Evolutionary conservation across 805 yeast species (phyloP).

Genomic region (Spathaspora passalidarum): DNA sequence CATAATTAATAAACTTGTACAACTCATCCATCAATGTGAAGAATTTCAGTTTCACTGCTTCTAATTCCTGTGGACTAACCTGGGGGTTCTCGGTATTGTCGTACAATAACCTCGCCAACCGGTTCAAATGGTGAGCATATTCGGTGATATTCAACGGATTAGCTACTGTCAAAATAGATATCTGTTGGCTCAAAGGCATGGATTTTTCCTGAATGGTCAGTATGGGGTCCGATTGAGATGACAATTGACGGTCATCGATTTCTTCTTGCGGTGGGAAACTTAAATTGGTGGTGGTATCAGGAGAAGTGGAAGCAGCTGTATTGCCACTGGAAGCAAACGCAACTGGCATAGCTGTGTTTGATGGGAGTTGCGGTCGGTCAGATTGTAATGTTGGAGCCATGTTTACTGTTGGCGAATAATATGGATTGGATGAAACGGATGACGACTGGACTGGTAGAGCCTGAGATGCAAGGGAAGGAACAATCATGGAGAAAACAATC

Average conservation of each 20-base stretch:
- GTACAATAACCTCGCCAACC: conserved; percentile 24
- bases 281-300: not conserved
- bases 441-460: not conserved
- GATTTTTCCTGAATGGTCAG: conserved; percentile 1
- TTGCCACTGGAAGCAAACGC: not conserved
- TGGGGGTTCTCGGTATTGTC: conserved; percentile 14
- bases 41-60: conserved; percentile 22
- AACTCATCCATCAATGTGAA: conserved; percentile 21
- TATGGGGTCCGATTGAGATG: not conserved
- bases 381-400: not conserved
- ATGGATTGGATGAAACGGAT: not conserved
- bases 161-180: conserved; percentile 23
- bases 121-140: conserved; percentile 36
- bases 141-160: conserved; percentile 30
- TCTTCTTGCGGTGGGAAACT: not conserved
- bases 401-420: not conserved
- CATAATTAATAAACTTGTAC: conserved; percentile 16
- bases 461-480: not conserved
- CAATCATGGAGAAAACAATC: not conserved
- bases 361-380: not conserved
- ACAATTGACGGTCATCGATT: not conserved
- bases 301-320: not conserved
- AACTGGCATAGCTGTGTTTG: not conserved
- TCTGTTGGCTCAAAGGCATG: conserved; percentile 12
- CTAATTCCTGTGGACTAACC: conserved; percentile 1